Evolutionary conservation across 305 asterid genomes (phyloP), one percentile per base, ranked within the genome.

Genomic region (Fraxinus angustifolia): DNA sequence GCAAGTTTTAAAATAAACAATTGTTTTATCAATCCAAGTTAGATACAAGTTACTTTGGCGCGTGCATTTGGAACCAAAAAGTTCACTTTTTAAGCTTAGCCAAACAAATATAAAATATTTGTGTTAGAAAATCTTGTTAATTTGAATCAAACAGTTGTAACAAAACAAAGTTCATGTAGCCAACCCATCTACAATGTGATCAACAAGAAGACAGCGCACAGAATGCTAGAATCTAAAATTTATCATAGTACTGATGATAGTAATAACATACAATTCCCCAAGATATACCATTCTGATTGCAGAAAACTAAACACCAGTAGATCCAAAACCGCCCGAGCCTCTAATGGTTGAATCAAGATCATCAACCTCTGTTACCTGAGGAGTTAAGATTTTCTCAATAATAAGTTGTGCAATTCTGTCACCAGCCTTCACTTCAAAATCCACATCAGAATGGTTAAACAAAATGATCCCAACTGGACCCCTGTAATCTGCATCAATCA

Each of bases 261-360:
- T 50, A 4, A 50, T 21, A 50, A 53, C 65, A 53, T 53, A 53
- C 2, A 53, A n/a, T 6, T n/a, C 60, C 26, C 23, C 1, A 17
- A 53, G 65, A 53, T 5, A 53, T 53, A 5, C 65, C 65, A 53
- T 6, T 17, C 65, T 53, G 8, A 62, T 23, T 26, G 74, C 38
- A 30, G 74, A 68, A 68, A 30, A 68, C 83, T 79, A 92, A 80
- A 90, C 84, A n/a, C 97, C 97, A 1, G 95, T 92, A 31, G 97
- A 92, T 74, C 97, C 97, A 56, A 91, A 92, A 12, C 97, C 95
- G 16, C 97, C 92, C 6, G 85, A 83, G 0, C 97, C 96, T 36
- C 95, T 84, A 0, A 53, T 83, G n/a, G 97, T 92, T 4, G 89
- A 79, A 79, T 90, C 96, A 38, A 91, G 89, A 87, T 93, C 92